Evolutionary conservation across 2,329 filamentous ascomycete genomes (phyloP), one percentile per base, ranked within the genome.

Genomic region (Alternaria metachromatica): DNA sequence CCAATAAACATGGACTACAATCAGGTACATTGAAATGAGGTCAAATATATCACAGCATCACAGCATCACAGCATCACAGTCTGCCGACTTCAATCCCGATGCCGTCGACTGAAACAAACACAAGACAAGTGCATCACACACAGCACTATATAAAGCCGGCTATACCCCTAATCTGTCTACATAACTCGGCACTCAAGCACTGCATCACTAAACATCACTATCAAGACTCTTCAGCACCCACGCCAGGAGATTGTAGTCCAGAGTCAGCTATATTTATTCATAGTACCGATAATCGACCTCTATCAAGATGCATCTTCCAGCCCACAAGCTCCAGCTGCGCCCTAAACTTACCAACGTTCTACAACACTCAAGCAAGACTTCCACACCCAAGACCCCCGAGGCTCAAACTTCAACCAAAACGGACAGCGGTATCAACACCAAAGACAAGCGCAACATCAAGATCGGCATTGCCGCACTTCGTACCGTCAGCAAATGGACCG

Each of bases 401-500:
- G 21, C 11, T 18, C 5, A 21, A 18, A 23, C 25, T 11, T 5
- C 33, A 20, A 23, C n/a, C 1, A 54, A 51, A 10, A 18, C 48
- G 1, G 21, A 7, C 4, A 15, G 9, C 30, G 7, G 5, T n/a
- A 11, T 59, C 18, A 53, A 45, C 41, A 37, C 18, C 23, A 61
- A 57, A 8, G 46, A 61, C 46, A 51, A 45, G 33, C 18, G 33
- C 4, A 51, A 61, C 33, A 45, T 61, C 13, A 50, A 57, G 15
- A 37, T 37, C 5, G 53, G 53, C 5, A 54, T 51, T 4, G n/a
- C 6, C 4, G 59, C 23, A 10, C 46, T 62, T 5, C 54, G 41
- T 6, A 62, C 46, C 4, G 18, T 62, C 20, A 53, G 54, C n/a
- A 62, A 53, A 46, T 58, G 59, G 54, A 45, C 54, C 7, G 59